Evolutionary conservation across 352 stramenopile genomes (phyloP), one percentile per base, ranked within the genome.

Genomic region (Globisporangium carolinianum): DNA sequence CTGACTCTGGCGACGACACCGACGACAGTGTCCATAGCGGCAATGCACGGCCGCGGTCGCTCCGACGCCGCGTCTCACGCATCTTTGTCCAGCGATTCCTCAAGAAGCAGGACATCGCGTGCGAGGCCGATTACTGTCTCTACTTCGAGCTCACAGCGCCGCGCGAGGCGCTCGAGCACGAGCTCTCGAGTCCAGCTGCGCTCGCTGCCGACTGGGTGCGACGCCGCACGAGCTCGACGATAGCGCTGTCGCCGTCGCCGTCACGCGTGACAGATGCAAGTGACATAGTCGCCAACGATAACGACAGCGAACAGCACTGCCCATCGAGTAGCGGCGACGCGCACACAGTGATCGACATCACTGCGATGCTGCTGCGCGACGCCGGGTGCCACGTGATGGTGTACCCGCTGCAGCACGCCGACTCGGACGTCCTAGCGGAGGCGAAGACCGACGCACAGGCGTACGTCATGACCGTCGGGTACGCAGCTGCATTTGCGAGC

Each of bases 401-500:
- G 32, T 79, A 83, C 49, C 61, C 63, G 41, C 63, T 87, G 18
- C 65, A 72, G 42, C 56, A 65, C 10, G 51, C 51, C 6, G 67
- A 73, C 57, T 51, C 49, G 7, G 63, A 70, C 46, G 35, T 59
- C 5, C 56, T 59, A 0, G 66, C 72, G 0, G 49, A 66, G 36
- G 66, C 53, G n/a, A 71, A 73, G 54, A 15, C 59, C 6, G 72
- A 79, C 12, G 76, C 76, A 18, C 70, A 65, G 38, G 76, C 74
- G 10, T 87, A 79, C 55, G 62, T 73, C 10, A 48, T 87, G 15
- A 75, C 69, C 0, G 61, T 86, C 32, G 71, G 69, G 51, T 72
- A 59, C 38, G 24, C 24, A 24, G 24, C 24, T 24, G 67, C 72
- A 39, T 66, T 67, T 17, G 50, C 66, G 42, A 61, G 55, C 1